Base-by-base conservation (phyloP, 2,329 filamentous ascomycete species). In the Anthostomella pinea region DNA sequence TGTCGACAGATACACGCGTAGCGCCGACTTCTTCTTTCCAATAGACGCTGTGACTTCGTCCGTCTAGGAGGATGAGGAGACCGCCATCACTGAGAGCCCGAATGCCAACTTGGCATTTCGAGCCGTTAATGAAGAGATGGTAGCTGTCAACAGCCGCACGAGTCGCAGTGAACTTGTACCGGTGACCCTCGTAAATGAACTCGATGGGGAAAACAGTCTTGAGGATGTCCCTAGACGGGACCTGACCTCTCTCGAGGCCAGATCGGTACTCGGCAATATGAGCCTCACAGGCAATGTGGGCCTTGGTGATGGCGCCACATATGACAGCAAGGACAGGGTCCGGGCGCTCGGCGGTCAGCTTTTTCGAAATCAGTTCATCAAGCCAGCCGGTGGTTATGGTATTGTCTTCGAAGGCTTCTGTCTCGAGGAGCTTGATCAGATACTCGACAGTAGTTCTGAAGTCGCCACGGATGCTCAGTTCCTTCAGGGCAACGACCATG, bases 21-120 rank as follows among this genome's bases (percentile, higher is more conserved):
- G 91, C 93, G 39, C 90, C 90, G 30, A 95, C 88, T 65, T 98
- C 93, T 61, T 98, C 93, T 70, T 97, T 97, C 93, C 93, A 98
- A 80, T 98, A 98, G 45, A 97, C 83, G 59, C 93, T 98, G 81
- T 98, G 93, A 53, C 87, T 95, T 65, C 88, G 87, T 43, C 93
- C 93, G 56, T 85, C 83, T 27, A 98, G 80, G 14, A 98, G 79
- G 46, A 98, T 81, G 38, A 98, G 77, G 8, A 98, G 79, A 63
- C 93, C 93, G 63, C 93, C 93, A 55, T 98, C 93, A 49, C 88
- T 89, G 49, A 98, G 79, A 32, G 90, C 85, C 54, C 93, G 86
- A 36, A 98, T 86, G 56, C 91, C 93, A 38, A 97, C 87, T 6
- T 87, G 83, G 67, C 88, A 95, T 72, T 94, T 95, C 53, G 93